Conservation (phyloP, 164 flowering plant species). For the Liriodendron chinense region DNA sequence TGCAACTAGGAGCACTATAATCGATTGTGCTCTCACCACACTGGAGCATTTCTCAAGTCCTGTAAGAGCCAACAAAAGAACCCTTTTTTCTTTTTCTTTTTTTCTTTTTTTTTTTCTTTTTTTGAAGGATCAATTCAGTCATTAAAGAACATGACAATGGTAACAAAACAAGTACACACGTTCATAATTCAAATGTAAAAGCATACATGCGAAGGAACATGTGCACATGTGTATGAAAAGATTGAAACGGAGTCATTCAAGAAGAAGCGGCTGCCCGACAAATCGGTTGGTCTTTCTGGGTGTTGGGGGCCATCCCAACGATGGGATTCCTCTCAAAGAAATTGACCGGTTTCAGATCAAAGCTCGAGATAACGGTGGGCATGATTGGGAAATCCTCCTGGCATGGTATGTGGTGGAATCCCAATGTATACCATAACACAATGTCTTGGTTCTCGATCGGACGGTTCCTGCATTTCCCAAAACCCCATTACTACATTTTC, state of each 20-base stretch:
- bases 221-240: too few relatives aligned
- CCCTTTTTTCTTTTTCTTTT: too few relatives aligned
- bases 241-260: conserved; percentile 6
- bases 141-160: too few relatives aligned
- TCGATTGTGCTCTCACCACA: too few relatives aligned
- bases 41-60: too few relatives aligned
- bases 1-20: too few relatives aligned
- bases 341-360: conserved; percentile 78
- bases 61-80: too few relatives aligned
- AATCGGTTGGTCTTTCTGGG: conserved; percentile 57
- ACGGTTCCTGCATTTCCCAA: conserved; percentile 44
- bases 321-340: conserved; percentile 85
- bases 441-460: conserved; percentile 69
- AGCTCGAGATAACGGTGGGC: conserved; percentile 79
- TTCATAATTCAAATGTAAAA: too few relatives aligned
- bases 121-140: too few relatives aligned
- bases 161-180: too few relatives aligned
- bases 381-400: conserved; percentile 86
- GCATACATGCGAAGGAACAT: too few relatives aligned
- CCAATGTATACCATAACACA: conserved; percentile 84
- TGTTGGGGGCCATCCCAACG: conserved; percentile 46
- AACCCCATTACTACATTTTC: conserved; percentile 41
- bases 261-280: conserved; percentile 46
- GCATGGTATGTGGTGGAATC: conserved; percentile 86
- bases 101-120: too few relatives aligned